Base-by-base conservation (phyloP, 2,329 filamentous ascomycete genomes). In the Fusarium palustre region DNA sequence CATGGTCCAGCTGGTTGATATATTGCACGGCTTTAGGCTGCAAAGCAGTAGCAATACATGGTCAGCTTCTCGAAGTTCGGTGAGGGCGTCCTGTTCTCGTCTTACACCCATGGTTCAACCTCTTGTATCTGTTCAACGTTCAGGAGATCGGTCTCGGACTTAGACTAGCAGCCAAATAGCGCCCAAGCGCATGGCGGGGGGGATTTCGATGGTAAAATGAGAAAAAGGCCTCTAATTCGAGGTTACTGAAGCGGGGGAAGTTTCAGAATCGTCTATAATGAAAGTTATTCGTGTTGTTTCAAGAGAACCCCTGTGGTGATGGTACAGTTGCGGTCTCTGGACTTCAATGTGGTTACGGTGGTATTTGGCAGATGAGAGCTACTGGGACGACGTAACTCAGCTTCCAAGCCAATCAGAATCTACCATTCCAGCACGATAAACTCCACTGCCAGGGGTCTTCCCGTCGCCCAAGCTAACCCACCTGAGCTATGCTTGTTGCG, bases 21-120 rank as follows among this genome's bases (percentile, higher is more conserved):
- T 98, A 98, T 78, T 90, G 88, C 73, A 87, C 87, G 67, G 90
- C 94, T 84, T 99, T 99, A 70, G 87, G 85, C 81, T 88, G 72
- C 46, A 71, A 18, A 50, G 46, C 30, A 50, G 59, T 48, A 67
- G 50, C 46, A 59, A 68, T 47, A 66, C 66, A 68, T 66, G 31
- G 61, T 76, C 58, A 75, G 72, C 66, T 57, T 69, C 48, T 33
- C 22, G 43, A 28, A 30, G 39, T 42, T 61, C 31, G 45, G 48
- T 22, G 38, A 57, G 43, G 45, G 47, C 36, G 43, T 66, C 45
- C 47, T 53, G 61, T 66, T 46, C 48, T 67, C 42, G 55, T 66
- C 79, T 76, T 74, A 80, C 79, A 77, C 76, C 76, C 79, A 80
- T 80, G 59, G 72, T 76, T 77, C 69, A 72, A 70, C 67, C 66